phyloP scores from a whole-genome alignment of 2,329 filamentous ascomycete species.

The Tolypocladium endophyticum region DNA sequence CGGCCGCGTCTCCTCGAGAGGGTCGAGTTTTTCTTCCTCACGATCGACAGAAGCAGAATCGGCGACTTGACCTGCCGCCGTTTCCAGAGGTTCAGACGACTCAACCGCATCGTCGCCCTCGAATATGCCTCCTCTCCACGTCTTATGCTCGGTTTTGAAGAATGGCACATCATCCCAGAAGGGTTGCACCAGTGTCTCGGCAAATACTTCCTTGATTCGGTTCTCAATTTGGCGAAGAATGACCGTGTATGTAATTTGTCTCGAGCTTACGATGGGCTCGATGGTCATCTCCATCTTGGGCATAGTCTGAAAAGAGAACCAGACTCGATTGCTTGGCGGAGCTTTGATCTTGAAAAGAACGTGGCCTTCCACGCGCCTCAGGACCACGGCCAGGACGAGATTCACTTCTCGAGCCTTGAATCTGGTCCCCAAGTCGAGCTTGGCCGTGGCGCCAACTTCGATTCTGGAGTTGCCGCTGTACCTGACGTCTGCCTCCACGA shows the following conservation, averaged over 20 bases:
- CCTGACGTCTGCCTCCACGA: conserved; percentile 74
- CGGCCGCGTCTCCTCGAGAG: conserved; percentile 28
- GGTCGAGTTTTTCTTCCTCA: conserved; percentile 28
- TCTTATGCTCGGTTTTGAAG: conserved; percentile 66
- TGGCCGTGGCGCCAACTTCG: conserved; percentile 84
- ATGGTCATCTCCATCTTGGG: conserved; percentile 91
- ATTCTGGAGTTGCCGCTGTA: conserved; percentile 85
- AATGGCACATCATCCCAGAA: conserved; percentile 98
- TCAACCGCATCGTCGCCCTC: conserved; percentile 40
- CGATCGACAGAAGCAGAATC: conserved; percentile 37
- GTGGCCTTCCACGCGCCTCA: conserved; percentile 81
- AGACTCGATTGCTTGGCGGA: conserved; percentile 89
- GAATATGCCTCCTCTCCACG: conserved; percentile 79
- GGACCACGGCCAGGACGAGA: conserved; percentile 72
- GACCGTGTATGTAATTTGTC: conserved; percentile 89
- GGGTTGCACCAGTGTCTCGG: conserved; percentile 80
- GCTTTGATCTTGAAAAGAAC: conserved; percentile 81
- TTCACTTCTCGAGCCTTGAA: conserved; percentile 90
- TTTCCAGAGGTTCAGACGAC: conserved; percentile 9
- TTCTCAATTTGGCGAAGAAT: conserved; percentile 92
- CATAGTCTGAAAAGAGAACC: conserved; percentile 90
- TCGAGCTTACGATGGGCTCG: conserved; percentile 87
- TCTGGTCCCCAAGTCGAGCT: conserved; percentile 77
- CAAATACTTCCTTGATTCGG: conserved; percentile 85
- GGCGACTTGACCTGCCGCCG: conserved; percentile 24